Percentiles rank a stretch among this genome's conserved stretches.
Evolutionary conservation across 805 yeast genomes (phyloP).

Genomic region (Suhomyces faveliae): DNA sequence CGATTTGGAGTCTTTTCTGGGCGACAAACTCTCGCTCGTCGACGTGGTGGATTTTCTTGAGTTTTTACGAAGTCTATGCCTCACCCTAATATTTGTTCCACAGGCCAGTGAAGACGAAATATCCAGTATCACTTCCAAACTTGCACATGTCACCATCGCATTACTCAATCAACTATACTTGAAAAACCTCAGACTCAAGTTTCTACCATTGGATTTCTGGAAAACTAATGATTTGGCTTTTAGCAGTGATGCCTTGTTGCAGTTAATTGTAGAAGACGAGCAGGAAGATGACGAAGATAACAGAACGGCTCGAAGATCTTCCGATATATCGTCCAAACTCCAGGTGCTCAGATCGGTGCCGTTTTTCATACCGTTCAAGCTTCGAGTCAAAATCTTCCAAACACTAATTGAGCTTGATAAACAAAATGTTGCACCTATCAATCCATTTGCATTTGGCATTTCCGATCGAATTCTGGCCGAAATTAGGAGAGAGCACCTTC

Average conservation of each 20-base stretch:
- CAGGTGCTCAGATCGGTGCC: slow-evolving; percentile 66
- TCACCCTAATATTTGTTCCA: slow-evolving; percentile 46
- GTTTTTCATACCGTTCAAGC: slow-evolving; percentile 73
- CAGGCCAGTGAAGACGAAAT: slow-evolving; percentile 5
- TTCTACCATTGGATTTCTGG: slow-evolving; percentile 58
- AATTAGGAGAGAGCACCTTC: slow-evolving; percentile 65
- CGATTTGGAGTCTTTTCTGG: slow-evolving; percentile 56
- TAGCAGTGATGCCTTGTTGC: slow-evolving; percentile 36
- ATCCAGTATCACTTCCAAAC: slow-evolving; percentile 1
- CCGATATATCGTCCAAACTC: slow-evolving; percentile 23
- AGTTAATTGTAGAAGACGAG: slow-evolving; percentile 44
- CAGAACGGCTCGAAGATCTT: slow-evolving; percentile 40
- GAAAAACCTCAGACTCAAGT: slow-evolving; percentile 60
- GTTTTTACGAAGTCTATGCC: slow-evolving; percentile 51
- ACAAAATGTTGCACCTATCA: slow-evolving; percentile 15
- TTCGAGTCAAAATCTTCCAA: slow-evolving; percentile 73
- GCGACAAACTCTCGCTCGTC: slow-evolving; percentile 38
- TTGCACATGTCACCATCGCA: slow-evolving; percentile 42
- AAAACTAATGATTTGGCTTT: slow-evolving; percentile 28
- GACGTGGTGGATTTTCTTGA: slow-evolving; percentile 41
- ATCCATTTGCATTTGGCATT: slow-evolving; percentile 16
- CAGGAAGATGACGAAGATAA: slow-evolving; percentile 35
- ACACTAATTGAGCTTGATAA: slow-evolving; percentile 57
- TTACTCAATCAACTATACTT: slow-evolving; percentile 63
- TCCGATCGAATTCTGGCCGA: slow-evolving; percentile 41